These are phyloP conservation scores for Hypoxylon intermedium DNA, from an alignment of 495 filamentous ascomycete species.

Conservation along the genomic window DNA sequence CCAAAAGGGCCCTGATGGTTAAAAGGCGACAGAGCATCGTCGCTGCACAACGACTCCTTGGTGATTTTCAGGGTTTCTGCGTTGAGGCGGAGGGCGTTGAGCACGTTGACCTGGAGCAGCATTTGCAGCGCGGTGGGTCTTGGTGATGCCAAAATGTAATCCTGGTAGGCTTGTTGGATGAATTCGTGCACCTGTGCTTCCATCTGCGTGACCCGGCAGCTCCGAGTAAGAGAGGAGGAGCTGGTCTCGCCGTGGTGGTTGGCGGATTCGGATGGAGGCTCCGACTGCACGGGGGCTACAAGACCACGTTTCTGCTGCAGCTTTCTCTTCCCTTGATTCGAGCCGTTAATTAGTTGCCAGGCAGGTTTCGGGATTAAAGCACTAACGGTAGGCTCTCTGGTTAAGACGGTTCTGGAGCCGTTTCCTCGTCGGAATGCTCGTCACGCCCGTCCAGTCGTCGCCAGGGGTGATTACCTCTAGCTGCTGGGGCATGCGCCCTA, in stretches of 20 bases:
- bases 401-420: neutral
- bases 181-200: neutral
- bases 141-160: neutral
- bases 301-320: too few relatives aligned
- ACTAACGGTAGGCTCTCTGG: neutral
- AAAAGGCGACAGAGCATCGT: slow-evolving; percentile 35
- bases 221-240: too few relatives aligned
- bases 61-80: slow-evolving; percentile 39
- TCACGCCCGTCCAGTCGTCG: neutral
- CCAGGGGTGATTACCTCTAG: neutral
- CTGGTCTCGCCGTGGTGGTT: too few relatives aligned
- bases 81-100: slow-evolving; percentile 45
- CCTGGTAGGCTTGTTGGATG: neutral
- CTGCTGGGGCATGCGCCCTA: neutral
- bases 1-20: slow-evolving; percentile 28
- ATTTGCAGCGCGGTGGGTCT: neutral
- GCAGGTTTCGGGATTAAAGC: too few relatives aligned
- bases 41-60: slow-evolving; percentile 8
- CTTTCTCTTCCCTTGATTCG: too few relatives aligned
- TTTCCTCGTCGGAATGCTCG: neutral
- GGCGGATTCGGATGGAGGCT: too few relatives aligned
- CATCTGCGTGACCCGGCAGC: too few relatives aligned
- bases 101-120: slow-evolving; percentile 49
- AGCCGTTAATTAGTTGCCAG: too few relatives aligned
- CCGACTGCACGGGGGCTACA: too few relatives aligned